These are phyloP conservation scores for Wickerhamiella siamensis DNA, from an alignment of 805 yeast species.

Conservation along the genomic window DNA sequence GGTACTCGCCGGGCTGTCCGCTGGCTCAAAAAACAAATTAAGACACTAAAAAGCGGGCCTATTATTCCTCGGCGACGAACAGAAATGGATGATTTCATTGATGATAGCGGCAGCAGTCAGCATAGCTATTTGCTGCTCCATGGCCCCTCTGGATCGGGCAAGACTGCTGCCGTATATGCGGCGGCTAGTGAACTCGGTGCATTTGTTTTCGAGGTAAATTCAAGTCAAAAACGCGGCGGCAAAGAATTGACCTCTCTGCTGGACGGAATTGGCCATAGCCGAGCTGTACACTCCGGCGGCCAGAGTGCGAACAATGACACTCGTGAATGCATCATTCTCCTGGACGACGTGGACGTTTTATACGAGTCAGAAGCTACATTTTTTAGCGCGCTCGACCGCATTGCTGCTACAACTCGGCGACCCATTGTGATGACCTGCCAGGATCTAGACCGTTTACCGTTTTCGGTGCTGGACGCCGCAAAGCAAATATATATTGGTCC, in stretches of 20 bases:
- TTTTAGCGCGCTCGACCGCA: slow-evolving; percentile 57
- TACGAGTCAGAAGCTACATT: slow-evolving; percentile 67
- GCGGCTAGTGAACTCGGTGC: slow-evolving; percentile 48
- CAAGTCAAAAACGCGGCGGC: slow-evolving; percentile 58
- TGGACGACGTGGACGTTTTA: slow-evolving; percentile 76
- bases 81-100: slow-evolving; percentile 21
- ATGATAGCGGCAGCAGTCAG: slow-evolving; percentile 14
- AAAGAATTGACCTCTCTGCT: slow-evolving; percentile 52
- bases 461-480: slow-evolving; percentile 32
- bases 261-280: slow-evolving; percentile 73
- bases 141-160: slow-evolving; percentile 69
- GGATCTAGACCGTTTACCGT: slow-evolving; percentile 24
- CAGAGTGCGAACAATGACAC: slow-evolving; percentile 21
- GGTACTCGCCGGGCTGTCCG: background rate
- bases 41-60: slow-evolving; percentile 2
- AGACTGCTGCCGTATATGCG: slow-evolving; percentile 59
- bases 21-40: slow-evolving; percentile 11
- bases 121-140: slow-evolving; percentile 30
- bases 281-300: slow-evolving; percentile 63
- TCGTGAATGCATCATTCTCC: slow-evolving; percentile 53
- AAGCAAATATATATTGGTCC: slow-evolving; percentile 24
- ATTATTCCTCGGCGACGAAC: slow-evolving; percentile 4
- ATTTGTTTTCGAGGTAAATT: slow-evolving; percentile 67
- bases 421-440: slow-evolving; percentile 60
- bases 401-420: slow-evolving; percentile 45